These are phyloP conservation scores for Pseudocercospora cruenta DNA, from an alignment of 2,329 filamentous ascomycete species.

Conservation along the genomic window DNA sequence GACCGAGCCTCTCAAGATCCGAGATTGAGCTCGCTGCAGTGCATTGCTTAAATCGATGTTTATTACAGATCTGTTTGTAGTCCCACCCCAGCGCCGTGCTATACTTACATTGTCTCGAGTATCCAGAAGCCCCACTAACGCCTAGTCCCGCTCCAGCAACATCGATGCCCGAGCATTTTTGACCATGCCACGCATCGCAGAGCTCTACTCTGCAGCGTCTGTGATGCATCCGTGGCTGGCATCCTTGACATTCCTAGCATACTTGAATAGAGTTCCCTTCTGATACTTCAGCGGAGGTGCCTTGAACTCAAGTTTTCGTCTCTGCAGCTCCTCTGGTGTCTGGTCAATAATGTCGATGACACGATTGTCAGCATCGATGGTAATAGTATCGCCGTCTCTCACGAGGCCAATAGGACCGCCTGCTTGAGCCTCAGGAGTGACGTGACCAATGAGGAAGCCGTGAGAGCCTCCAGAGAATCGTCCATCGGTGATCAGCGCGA, in stretches of 20 bases:
- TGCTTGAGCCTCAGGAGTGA: conserved; percentile 83
- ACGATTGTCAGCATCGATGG: conserved; percentile 78
- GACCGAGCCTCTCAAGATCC: not conserved
- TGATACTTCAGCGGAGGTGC: conserved; percentile 61
- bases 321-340: conserved; percentile 63
- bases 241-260: conserved; percentile 59
- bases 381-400: conserved; percentile 77
- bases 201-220: conserved; percentile 40
- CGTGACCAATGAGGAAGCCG: conserved; percentile 85
- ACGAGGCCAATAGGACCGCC: conserved; percentile 84
- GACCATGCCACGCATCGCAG: too few species aligned
- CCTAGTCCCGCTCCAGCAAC: not conserved
- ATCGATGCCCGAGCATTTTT: not conserved
- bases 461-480: conserved; percentile 81
- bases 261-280: conserved; percentile 64
- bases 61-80: not conserved
- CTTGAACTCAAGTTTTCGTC: conserved; percentile 55
- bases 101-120: not conserved
- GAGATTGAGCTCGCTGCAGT: not conserved
- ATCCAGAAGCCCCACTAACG: not conserved
- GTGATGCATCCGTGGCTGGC: conserved; percentile 64
- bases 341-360: conserved; percentile 66
- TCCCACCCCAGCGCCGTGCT: conserved; percentile 4
- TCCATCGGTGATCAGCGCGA: conserved; percentile 74
- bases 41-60: not conserved